Base-by-base conservation (phyloP, 1,284 basidiomycete species). In the Trichosporon asahii region DNA sequence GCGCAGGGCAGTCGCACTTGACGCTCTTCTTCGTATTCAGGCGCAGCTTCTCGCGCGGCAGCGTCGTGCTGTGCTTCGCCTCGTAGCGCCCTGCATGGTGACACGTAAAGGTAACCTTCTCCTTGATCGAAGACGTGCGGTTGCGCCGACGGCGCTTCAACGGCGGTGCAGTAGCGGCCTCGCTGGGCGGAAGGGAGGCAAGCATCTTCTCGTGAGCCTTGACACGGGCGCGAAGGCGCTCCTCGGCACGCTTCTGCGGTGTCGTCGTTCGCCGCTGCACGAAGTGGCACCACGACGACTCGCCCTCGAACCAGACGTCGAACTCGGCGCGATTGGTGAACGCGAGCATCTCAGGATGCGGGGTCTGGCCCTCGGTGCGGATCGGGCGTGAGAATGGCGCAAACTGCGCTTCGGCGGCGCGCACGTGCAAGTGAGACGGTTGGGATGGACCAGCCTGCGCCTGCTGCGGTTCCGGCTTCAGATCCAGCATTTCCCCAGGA, bases 21-120 rank as follows among this genome's bases (percentile, higher is more conserved):
- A 83, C 81, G n/a, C 75, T 78, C 68, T 76, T 75, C 68, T 83
- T 83, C 15, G 81, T 83, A 65, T 83, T 83, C 72, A 82, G 66
- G 15, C 81, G 70, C 15, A 80, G 70, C 67, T 79, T 80, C 53
- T 77, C 77, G 61, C 74, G 72, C 4, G 81, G 81, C 11, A 83
- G 69, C 9, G 73, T 74, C 18, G 72, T 68, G 15, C 74, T 76
- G 70, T 83, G 81, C 66, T 78, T 76, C 31, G 81, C 75, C 35
- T 73, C 71, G 72, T 83, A 82, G 18, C 69, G 74, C 1, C 81
- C 81, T 1, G 81, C 79, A 57, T 83, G 81, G 72, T 83, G 81
- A 46, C 81, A 83, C 8, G 81, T 82, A 65, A 75, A 83, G 7
- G 81, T 83, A 70, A 83, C 76, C 71, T 83, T 83, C 61, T 80